Evolutionary conservation across 2,329 filamentous ascomycete species (phyloP), one percentile per base, ranked within the genome.

Genomic region (Scedosporium minutisporum): DNA sequence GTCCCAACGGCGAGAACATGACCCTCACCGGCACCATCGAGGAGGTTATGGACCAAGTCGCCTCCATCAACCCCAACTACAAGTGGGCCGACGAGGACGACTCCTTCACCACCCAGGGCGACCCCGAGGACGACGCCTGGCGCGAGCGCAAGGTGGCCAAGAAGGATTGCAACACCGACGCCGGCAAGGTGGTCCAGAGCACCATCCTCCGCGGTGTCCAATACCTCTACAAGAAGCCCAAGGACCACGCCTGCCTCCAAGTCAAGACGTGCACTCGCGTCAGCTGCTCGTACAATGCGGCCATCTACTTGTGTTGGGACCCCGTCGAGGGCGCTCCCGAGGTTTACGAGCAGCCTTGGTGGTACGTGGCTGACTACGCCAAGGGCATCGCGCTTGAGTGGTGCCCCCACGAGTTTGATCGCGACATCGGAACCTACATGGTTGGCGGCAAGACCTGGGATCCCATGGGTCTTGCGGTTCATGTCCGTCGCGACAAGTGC

Each of bases 301-400:
- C 58, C 58, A 60, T 60, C 18, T 60, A 60, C 42, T 7, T 60
- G 21, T 60, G 58, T 21, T 60, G 18, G n/a, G 41, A 60, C 12
- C 58, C 58, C 23, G 10, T 25, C 25, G n/a, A 44, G 2, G 38
- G 33, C 42, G 18, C 58, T 16, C 23, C 41, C 23, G 16, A 29
- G 23, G 41, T 48, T 18, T 60, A 60, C 42, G 14, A 29, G 21
- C 6, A 12, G 41, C 21, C 41, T n/a, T 60, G 58, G 41, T 25
- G 21, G 21, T 60, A 60, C 27, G 42, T 60, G 10, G 58, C 29
- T 16, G 41, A 48, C 3, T 60, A 60, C 42, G 58, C 58, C 9
- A 14, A 60, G 41, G 58, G 58, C 27, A 48, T 60, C 42, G 10
- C 18, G 14, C 16, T n/a, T 9, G 33, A 60, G 42, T 60, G 58